Percentiles rank a stretch among this genome's conserved stretches.
Evolutionary conservation across 192 early-diverging fungal species (phyloP).

Genomic region (Spinellus fusiger): DNA sequence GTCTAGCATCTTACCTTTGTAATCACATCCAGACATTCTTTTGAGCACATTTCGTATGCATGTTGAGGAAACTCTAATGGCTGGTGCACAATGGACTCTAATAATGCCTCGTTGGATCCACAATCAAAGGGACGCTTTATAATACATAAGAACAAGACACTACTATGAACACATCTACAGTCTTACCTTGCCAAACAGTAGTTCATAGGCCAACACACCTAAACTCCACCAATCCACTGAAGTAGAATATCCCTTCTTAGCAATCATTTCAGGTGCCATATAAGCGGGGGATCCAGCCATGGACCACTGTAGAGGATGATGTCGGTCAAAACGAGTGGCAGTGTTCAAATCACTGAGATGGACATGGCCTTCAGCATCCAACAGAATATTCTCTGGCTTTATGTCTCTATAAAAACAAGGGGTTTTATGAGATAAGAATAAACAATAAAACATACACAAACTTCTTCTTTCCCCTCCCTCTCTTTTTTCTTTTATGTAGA

Average conservation of each 20-base stretch:
- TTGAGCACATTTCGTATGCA: conserved; percentile 35
- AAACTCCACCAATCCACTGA: conserved; percentile 75
- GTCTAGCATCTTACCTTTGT: conserved; percentile 23
- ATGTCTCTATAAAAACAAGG: conserved; percentile 51
- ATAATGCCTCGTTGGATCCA: conserved; percentile 68
- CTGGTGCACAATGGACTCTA: conserved; percentile 60
- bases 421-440: background rate
- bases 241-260: conserved; percentile 44
- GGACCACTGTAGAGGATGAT: conserved; percentile 61
- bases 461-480: background rate
- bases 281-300: conserved; percentile 79
- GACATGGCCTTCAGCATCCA: conserved; percentile 72
- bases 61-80: conserved; percentile 62
- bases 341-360: conserved; percentile 87
- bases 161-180: conserved; percentile 17
- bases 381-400: conserved; percentile 82
- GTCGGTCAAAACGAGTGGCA: conserved; percentile 61
- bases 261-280: conserved; percentile 80
- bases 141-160: background rate
- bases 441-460: background rate
- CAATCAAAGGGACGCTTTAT: conserved; percentile 75
- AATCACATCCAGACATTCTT: conserved; percentile 47
- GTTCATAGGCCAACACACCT: conserved; percentile 72
- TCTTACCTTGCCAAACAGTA: conserved; percentile 71
- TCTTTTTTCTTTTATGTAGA: background rate